Conservation (phyloP, 2,329 filamentous ascomycete genomes). For the Lasiodiplodia gonubiensis region DNA sequence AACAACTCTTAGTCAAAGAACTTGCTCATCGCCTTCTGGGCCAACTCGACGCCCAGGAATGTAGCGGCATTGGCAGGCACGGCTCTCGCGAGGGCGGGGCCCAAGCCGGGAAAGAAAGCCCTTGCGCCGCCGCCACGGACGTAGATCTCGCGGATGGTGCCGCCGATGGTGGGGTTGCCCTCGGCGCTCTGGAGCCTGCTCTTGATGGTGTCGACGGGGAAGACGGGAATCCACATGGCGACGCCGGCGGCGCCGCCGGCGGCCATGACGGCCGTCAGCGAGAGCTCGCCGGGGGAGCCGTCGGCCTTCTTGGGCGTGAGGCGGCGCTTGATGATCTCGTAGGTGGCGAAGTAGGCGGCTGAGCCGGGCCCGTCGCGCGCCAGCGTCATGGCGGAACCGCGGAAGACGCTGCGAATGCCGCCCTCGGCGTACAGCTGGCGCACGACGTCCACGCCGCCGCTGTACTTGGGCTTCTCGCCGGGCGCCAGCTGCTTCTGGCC, state of each 20-base stretch:
- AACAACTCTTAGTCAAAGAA: constrained; percentile 56
- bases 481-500: constrained; percentile 84
- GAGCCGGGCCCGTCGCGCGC: constrained; percentile 92
- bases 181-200: constrained; percentile 89
- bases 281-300: constrained; percentile 79
- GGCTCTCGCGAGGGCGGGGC: constrained; percentile 87
- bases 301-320: constrained; percentile 81
- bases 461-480: constrained; percentile 92
- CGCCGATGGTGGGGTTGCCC: constrained; percentile 78
- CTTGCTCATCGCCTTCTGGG: constrained; percentile 82
- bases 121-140: constrained; percentile 80
- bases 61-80: constrained; percentile 97
- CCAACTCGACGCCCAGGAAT: constrained; percentile 84
- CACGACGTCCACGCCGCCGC: constrained; percentile 86
- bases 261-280: constrained; percentile 78
- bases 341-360: constrained; percentile 95
- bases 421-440: constrained; percentile 91
- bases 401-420: constrained; percentile 88
- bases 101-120: constrained; percentile 97
- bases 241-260: constrained; percentile 91
- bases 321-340: constrained; percentile 90
- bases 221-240: constrained; percentile 99
- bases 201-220: constrained; percentile 97
- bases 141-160: constrained; percentile 84
- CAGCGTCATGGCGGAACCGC: constrained; percentile 86